phyloP scores from a whole-genome alignment of 2,329 filamentous ascomycete species.

The Phaeophleospora eucalypticola region DNA sequence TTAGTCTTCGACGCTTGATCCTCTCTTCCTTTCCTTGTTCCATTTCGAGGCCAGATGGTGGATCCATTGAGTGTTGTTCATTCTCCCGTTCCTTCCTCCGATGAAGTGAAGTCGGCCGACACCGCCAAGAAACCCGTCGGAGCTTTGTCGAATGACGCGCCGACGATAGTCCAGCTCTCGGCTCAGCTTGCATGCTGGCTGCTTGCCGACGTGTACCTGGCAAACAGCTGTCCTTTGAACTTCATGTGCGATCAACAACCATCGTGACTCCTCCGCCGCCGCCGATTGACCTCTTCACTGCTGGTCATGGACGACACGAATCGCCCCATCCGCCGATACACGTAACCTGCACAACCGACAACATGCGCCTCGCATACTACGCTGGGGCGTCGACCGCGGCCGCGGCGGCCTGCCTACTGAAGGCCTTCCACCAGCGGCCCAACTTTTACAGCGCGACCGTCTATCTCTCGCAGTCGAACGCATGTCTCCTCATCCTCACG shows the following conservation, averaged over 20 bases:
- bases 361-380: constrained; percentile 33
- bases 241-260: too few relatives aligned
- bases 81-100: neutral
- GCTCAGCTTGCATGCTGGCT: neutral
- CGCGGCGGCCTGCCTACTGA: constrained; percentile 77
- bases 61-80: too few relatives aligned
- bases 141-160: neutral
- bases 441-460: constrained; percentile 99
- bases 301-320: constrained; percentile 23
- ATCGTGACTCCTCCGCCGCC: too few relatives aligned
- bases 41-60: too few relatives aligned
- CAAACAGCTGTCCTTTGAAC: constrained; percentile 2
- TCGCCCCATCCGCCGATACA: neutral
- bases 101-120: neutral
- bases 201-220: too few relatives aligned
- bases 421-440: constrained; percentile 87
- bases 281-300: constrained; percentile 27
- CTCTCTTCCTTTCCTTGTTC: too few relatives aligned
- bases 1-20: too few relatives aligned
- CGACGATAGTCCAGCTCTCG: neutral
- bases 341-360: constrained; percentile 7
- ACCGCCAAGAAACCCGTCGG: too few relatives aligned
- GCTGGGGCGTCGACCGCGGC: constrained; percentile 66
- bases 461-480: constrained; percentile 92
- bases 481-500: constrained; percentile 89